Percentiles rank a stretch among this genome's conserved stretches.
These are phyloP conservation scores for Immersiporthe knoxdaviesiana DNA, from an alignment of 2,329 filamentous ascomycete species.

Conservation along the genomic window DNA sequence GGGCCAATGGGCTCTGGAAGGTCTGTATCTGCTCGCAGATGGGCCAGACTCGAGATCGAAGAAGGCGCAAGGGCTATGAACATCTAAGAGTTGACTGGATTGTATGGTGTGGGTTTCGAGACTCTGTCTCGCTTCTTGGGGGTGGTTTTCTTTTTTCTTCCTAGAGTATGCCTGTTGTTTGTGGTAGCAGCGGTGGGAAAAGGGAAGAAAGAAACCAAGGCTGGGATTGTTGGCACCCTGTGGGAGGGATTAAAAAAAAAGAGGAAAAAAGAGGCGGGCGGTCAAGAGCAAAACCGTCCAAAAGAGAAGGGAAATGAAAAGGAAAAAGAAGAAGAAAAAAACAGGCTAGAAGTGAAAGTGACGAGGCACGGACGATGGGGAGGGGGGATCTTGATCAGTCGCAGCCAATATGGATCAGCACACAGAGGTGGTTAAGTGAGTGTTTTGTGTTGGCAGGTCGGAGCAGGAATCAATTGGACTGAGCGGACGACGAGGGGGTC, in stretches of 20 bases:
- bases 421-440: conserved; percentile 10
- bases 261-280: conserved; percentile 18
- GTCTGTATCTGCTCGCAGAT: conserved; percentile 20
- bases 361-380: conserved; percentile 9
- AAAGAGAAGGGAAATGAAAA: conserved; percentile 13
- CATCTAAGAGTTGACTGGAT: conserved; percentile 8
- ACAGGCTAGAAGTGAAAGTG: conserved; percentile 19
- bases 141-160: neutral
- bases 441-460: conserved; percentile 17
- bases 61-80: conserved; percentile 2
- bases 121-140: neutral
- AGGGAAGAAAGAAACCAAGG: neutral
- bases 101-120: neutral
- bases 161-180: neutral
- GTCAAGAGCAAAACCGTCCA: conserved; percentile 12
- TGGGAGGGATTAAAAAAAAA: conserved; percentile 1
- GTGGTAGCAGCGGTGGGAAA: conserved; percentile 2
- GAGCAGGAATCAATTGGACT: conserved; percentile 13
- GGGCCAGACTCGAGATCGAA: conserved; percentile 8
- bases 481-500: conserved; percentile 14
- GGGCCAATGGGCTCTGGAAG: neutral
- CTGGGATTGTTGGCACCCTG: conserved; percentile 1
- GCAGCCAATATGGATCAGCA: conserved; percentile 7
- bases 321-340: conserved; percentile 9
- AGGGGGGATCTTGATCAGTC: neutral